Evolutionary conservation across 1,284 basidiomycete genomes (phyloP).

Genomic region (Phellopilus nigrolimitatus): DNA sequence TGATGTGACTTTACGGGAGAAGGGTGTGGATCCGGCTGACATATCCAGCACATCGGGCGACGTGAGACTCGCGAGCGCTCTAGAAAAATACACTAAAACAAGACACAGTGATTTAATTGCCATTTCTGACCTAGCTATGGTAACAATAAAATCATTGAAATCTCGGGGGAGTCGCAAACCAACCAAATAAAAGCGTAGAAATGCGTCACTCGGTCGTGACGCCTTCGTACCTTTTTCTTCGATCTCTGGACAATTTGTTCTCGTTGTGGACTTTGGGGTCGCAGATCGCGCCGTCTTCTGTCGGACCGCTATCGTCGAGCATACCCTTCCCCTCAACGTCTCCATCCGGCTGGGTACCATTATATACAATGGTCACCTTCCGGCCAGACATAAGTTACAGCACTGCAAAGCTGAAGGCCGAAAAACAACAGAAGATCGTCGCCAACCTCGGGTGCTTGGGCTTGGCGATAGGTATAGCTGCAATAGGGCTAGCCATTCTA

Average conservation of each 20-base stretch:
- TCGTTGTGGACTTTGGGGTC: slow-evolving; percentile 54
- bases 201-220: slow-evolving; percentile 93
- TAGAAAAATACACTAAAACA: slow-evolving; percentile 73
- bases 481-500: slow-evolving; percentile 38
- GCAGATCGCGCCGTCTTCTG: slow-evolving; percentile 30
- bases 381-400: slow-evolving; percentile 90
- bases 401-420: slow-evolving; percentile 58
- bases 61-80: slow-evolving; percentile 55
- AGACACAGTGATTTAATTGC: slow-evolving; percentile 87
- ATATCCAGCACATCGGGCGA: slow-evolving; percentile 34
- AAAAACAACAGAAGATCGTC: slow-evolving; percentile 53
- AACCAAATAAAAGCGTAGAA: slow-evolving; percentile 59
- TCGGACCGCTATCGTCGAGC: slow-evolving; percentile 25
- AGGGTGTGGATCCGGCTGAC: slow-evolving; percentile 47
- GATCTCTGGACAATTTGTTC: slow-evolving; percentile 74
- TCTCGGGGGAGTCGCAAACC: background rate
- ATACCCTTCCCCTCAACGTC: slow-evolving; percentile 50
- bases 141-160: slow-evolving; percentile 36
- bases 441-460: slow-evolving; percentile 41
- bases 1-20: slow-evolving; percentile 66
- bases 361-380: slow-evolving; percentile 98
- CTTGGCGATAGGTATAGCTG: slow-evolving; percentile 40
- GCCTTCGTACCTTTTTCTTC: slow-evolving; percentile 74
- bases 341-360: slow-evolving; percentile 79
- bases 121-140: slow-evolving; percentile 88